Evolutionary conservation across 495 filamentous ascomycete genomes (phyloP).

Genomic region (Lepraria neglecta): DNA sequence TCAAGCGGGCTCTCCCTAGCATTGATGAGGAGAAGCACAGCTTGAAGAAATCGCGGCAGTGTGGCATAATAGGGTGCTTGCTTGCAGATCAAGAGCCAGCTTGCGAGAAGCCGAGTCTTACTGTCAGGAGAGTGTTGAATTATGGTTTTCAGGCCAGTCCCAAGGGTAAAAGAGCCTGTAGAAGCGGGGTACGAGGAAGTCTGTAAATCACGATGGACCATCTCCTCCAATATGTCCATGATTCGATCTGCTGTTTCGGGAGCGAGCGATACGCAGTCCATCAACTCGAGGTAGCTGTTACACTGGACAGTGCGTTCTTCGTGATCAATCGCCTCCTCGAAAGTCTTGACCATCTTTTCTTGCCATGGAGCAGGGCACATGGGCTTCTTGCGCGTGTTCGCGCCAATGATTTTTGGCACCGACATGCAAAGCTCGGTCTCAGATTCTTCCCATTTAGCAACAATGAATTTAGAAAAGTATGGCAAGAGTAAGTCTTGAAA

Average conservation of each 20-base stretch:
- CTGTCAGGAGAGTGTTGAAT: constrained; percentile 35
- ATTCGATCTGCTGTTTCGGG: constrained; percentile 9
- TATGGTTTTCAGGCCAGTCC: constrained; percentile 45
- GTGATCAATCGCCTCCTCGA: constrained; percentile 40
- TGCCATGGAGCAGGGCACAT: constrained; percentile 63
- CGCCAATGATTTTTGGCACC: constrained; percentile 58
- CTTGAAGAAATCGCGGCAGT: constrained; percentile 60
- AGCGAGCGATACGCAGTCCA: constrained; percentile 34
- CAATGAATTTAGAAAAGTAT: constrained; percentile 74
- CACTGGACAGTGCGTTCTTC: constrained; percentile 34
- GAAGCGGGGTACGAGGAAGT: neutral
- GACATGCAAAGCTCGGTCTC: constrained; percentile 63
- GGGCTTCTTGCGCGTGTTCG: constrained; percentile 52
- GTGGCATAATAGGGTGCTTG: constrained; percentile 57
- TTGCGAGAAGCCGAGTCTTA: constrained; percentile 41
- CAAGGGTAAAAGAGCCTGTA: constrained; percentile 30
- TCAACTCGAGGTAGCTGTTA: constrained; percentile 39
- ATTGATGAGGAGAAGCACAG: constrained; percentile 53
- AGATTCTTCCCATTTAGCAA: constrained; percentile 61
- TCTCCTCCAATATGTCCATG: constrained; percentile 10
- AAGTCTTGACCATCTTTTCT: constrained; percentile 57
- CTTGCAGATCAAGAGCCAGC: constrained; percentile 53
- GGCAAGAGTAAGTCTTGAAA: constrained; percentile 72
- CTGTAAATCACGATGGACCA: constrained; percentile 17
- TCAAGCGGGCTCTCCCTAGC: constrained; percentile 40